Conservation (phyloP, 1,139 yeast genomes). For the Sugiyamaella japonica region DNA sequence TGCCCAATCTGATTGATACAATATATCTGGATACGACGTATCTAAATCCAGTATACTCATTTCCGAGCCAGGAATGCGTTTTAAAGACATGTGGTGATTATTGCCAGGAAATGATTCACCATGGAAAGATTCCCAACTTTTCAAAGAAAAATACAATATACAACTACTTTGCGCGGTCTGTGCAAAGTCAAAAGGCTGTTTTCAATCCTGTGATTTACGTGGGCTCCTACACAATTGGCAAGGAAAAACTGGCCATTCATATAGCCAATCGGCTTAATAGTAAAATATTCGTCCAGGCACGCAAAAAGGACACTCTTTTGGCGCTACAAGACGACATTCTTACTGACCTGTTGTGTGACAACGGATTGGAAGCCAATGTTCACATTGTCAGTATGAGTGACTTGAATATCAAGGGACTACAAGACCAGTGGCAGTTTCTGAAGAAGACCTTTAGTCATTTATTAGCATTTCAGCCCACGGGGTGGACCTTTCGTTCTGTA, state of each 20-base stretch:
- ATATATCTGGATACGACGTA: constrained; percentile 89
- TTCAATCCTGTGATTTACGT: constrained; percentile 55
- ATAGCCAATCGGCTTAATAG: constrained; percentile 58
- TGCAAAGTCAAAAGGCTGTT: constrained; percentile 5
- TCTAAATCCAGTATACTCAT: constrained; percentile 66
- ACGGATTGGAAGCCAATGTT: constrained; percentile 55
- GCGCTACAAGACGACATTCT: constrained; percentile 45
- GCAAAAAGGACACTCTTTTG: constrained; percentile 48
- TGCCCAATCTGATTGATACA: constrained; percentile 45
- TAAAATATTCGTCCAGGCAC: constrained; percentile 52
- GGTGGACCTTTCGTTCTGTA: constrained; percentile 68
- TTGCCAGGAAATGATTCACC: constrained; percentile 45
- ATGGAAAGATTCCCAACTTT: constrained; percentile 28
- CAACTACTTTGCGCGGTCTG: constrained; percentile 23
- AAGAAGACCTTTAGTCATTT: constrained; percentile 35
- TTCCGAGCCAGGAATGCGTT: constrained; percentile 75
- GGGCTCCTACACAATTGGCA: constrained; percentile 93
- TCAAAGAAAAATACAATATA: constrained; percentile 25
- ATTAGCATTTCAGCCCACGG: constrained; percentile 61
- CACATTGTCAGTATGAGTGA: constrained; percentile 69
- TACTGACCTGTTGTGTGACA: constrained; percentile 42
- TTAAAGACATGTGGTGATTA: constrained; percentile 58
- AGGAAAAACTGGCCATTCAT: constrained; percentile 75
- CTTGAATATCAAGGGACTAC: constrained; percentile 42
- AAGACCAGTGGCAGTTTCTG: constrained; percentile 30